Base-by-base conservation (phyloP, 805 yeast genomes). In the Metschnikowia amazonensis region DNA sequence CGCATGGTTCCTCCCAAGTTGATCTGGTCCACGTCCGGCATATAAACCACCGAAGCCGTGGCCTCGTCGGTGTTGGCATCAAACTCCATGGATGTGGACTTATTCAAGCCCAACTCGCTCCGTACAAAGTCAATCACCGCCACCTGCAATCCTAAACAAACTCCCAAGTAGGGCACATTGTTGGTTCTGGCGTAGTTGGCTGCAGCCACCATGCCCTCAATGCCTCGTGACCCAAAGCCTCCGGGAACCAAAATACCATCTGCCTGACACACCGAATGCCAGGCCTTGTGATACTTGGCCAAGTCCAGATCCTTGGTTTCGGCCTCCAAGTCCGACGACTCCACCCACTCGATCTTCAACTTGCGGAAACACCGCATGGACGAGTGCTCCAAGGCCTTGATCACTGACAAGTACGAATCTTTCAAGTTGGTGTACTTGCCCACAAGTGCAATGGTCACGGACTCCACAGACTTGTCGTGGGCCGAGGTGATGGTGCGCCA, bases 1-100 rank as follows among this genome's bases (percentile, higher is more conserved):
- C 99, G 84, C 99, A 94, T 94, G 42, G 98, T 92, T 56, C 99
- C 99, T 53, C 99, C 99, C 75, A 94, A 78, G 65, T 88, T 89
- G 57, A 86, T 82, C 74, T 89, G 92, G 69, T 89, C 96, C 51
- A 92, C 89, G 69, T 94, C 99, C 36, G 99, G 99, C 99, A 94
- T 94, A 74, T 89, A 94, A 40, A 94, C 87, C 48, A 94, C 95
- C 43, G 89, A 80, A 16, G 89, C 84, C 44, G 78, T 76, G 28
- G 73, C 77, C 45, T 84, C 86, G 33, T 76, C 70, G 42, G 79
- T 61, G n/a, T 75, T 72, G 20, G 82, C 77, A 53, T 79, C 80
- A 61, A 92, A 87, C 72, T 92, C 98, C 69, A 83, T 81, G 23
- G 96, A 88, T 39, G 83, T 83, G 43, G 95, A 84, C 43, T 76